A percentile compares a stretch with the other conserved stretches of the same genome.
These are phyloP conservation scores for Trametes villosa DNA, from an alignment of 768 basidiomycete species.

Conservation along the genomic window DNA sequence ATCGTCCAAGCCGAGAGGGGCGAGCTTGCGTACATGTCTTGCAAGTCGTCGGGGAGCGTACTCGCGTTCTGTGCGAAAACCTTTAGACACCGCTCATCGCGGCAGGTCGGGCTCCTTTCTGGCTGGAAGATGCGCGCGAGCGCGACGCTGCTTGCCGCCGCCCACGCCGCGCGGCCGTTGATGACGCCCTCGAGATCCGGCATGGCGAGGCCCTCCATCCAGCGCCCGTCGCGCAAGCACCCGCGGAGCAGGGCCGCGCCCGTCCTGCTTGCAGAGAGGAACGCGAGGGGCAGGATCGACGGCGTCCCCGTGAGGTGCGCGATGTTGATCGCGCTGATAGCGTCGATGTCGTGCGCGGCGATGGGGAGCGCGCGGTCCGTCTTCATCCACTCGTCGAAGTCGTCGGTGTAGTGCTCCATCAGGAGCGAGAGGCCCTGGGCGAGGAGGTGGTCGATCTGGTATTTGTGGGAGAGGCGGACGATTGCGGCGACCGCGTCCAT, in stretches of 20 bases:
- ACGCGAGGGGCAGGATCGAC: conserved; percentile 18
- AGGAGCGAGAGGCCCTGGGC: conserved; percentile 9
- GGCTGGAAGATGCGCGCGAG: conserved; percentile 1
- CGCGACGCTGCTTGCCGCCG: background rate
- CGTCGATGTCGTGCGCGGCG: background rate
- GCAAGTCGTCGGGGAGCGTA: too few species aligned
- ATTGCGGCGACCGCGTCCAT: conserved; percentile 3
- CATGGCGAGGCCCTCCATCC: background rate
- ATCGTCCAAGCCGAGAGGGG: too few species aligned
- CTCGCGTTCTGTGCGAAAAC: too few species aligned
- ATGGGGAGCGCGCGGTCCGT: background rate
- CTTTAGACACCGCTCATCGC: too few species aligned
- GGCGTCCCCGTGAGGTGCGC: conserved; percentile 14
- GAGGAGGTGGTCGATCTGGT: conserved; percentile 13
- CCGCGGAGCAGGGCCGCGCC: background rate
- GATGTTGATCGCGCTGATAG: conserved; percentile 13
- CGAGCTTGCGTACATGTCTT: too few species aligned
- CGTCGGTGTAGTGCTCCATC: conserved; percentile 7
- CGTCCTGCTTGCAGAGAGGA: background rate
- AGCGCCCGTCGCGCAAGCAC: background rate
- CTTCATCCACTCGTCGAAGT: conserved; percentile 11
- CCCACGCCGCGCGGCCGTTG: background rate
- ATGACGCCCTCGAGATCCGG: background rate
- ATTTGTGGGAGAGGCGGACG: conserved; percentile 21
- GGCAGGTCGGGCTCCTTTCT: background rate